phyloP scores from a whole-genome alignment of 805 yeast species.

The Danielia reshetovae region DNA sequence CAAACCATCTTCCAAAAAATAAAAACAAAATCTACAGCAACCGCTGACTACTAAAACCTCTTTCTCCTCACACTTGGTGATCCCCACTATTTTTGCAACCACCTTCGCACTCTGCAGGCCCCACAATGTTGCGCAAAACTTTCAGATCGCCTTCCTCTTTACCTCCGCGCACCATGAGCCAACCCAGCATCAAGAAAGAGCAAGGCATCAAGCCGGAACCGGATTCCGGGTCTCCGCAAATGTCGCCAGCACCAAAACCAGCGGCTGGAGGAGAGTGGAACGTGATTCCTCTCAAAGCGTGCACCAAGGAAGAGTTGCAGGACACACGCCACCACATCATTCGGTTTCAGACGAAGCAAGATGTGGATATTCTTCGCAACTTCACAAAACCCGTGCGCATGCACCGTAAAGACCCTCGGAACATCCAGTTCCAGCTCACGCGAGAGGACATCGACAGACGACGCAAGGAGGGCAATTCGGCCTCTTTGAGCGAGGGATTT shows the following conservation, averaged over 20 bases:
- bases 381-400: constrained; percentile 82
- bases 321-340: constrained; percentile 75
- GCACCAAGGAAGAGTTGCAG: constrained; percentile 65
- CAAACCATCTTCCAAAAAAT: too few relatives aligned
- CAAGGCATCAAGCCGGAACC: constrained; percentile 24
- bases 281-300: constrained; percentile 64
- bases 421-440: constrained; percentile 80
- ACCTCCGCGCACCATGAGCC: too few relatives aligned
- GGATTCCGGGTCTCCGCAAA: constrained; percentile 3
- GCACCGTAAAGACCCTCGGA: constrained; percentile 91
- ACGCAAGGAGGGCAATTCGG: constrained; percentile 18
- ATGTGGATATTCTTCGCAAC: constrained; percentile 65
- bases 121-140: not conserved
- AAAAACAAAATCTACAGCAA: too few relatives aligned
- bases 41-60: too few relatives aligned
- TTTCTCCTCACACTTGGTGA: too few relatives aligned
- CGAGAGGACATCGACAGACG: constrained; percentile 63
- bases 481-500: constrained; percentile 9
- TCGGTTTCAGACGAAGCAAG: constrained; percentile 70
- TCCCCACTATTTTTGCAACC: too few relatives aligned
- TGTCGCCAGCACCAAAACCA: constrained; percentile 3
- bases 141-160: constrained; percentile 1
- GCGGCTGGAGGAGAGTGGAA: constrained; percentile 34
- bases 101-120: constrained; percentile 1
- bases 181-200: constrained; percentile 26